Evolutionary conservation across 345 rosid species (phyloP), one percentile per base, ranked within the genome.

Genomic region (Gynandropsis gynandra): DNA sequence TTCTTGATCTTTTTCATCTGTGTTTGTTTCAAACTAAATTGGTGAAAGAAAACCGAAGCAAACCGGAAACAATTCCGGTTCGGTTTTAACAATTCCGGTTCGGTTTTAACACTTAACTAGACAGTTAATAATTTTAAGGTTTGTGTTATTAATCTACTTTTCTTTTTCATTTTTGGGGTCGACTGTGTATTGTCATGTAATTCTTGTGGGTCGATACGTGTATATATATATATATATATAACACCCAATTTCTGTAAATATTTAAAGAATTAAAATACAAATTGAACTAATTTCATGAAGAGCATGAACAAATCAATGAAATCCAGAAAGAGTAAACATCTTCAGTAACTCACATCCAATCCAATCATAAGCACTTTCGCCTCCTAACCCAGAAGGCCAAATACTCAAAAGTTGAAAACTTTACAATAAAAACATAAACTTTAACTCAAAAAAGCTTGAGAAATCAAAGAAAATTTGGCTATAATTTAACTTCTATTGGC

Each of bases 321-420:
- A 93, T 27, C 92, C 94, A 44, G 99, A 81, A 42, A 93, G 97
- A 62, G 85, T 89, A 17, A 93, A 94, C 54, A 94, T 88, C 75
- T 93, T 93, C 13, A 93, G 92, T 40, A 93, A 75, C 83, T 93
- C 99, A 61, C 99, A 88, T 33, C 99, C 99, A 65, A 93, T 88
- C 31, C 99, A 95, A 93, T 97, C 97, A 93, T 81, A 19, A 93
- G 90, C 63, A 93, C 94, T 78, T 83, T 93, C 69, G 99, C 90
- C 54, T 73, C 83, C 99, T 88, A 55, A 24, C 29, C 29, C 29
- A 24, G 29, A 52, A 52, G 72, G 57, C 47, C 16, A 16, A 16
- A 16, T 59, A 35, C 6, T 5, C 13, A 54, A 15, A 46, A n/a
- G 40, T 56, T 49, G 33, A 56, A 65, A 64, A 13, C 49, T 19